A percentile compares a stretch with the other conserved stretches of the same genome.
These are phyloP conservation scores for Suillus brevipes DNA, from an alignment of 768 basidiomycete species.

Conservation along the genomic window DNA sequence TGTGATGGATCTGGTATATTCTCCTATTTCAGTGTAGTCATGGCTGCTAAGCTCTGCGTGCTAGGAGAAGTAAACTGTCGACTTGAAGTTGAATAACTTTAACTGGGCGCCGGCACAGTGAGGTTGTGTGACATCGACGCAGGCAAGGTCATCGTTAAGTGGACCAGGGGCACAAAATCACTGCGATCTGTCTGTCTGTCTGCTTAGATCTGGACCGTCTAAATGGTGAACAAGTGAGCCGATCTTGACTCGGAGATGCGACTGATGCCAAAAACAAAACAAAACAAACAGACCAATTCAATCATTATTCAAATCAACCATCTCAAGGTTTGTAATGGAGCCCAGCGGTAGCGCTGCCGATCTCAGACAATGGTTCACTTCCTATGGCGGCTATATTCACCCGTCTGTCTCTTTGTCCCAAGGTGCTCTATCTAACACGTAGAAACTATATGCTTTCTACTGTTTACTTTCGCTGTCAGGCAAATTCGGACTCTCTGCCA, in stretches of 20 bases:
- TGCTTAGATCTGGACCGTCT: too few species aligned
- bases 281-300: too few species aligned
- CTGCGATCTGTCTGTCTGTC: not conserved
- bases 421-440: slow-evolving; percentile 40
- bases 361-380: slow-evolving; percentile 52
- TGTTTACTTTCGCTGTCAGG: slow-evolving; percentile 30
- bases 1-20: too few species aligned
- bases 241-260: too few species aligned
- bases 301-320: not conserved
- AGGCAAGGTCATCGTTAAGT: not conserved
- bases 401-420: slow-evolving; percentile 41
- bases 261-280: too few species aligned
- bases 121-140: not conserved
- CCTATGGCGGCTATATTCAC: slow-evolving; percentile 53
- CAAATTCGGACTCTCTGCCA: slow-evolving; percentile 47
- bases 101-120: not conserved
- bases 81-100: too few species aligned
- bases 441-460: slow-evolving; percentile 1
- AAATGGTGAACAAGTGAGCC: too few species aligned
- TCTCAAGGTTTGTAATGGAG: not conserved
- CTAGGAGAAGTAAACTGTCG: too few species aligned
- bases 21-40: too few species aligned
- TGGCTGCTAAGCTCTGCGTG: too few species aligned
- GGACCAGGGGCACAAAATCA: not conserved
- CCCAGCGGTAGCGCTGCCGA: not conserved